phyloP scores from a whole-genome alignment of 768 basidiomycete species.

The Boletus rubroflammeus region DNA sequence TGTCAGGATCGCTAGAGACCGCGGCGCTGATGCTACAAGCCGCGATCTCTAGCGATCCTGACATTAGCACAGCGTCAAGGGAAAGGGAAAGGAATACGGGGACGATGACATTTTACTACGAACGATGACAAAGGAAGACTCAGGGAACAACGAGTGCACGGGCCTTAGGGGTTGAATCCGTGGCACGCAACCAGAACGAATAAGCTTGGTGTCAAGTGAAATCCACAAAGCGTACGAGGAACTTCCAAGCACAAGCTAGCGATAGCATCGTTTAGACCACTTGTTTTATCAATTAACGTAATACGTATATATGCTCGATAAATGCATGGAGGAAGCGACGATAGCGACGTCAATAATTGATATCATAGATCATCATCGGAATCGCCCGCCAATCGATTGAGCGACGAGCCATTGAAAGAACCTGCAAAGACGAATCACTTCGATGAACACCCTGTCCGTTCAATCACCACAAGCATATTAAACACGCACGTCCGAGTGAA shows the following conservation, averaged over 20 bases:
- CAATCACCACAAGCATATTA: neutral
- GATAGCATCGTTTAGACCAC: neutral
- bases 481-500: conserved; percentile 34
- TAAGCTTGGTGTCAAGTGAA: neutral
- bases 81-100: too few species aligned
- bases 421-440: conserved; percentile 11
- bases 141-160: too few species aligned
- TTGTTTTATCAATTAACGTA: neutral
- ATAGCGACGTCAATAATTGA: neutral
- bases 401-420: conserved; percentile 27
- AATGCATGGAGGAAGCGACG: conserved; percentile 8
- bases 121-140: too few species aligned
- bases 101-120: too few species aligned
- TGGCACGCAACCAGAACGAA: neutral
- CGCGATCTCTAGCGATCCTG: too few species aligned
- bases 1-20: too few species aligned
- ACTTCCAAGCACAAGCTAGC: neutral
- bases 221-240: too few species aligned
- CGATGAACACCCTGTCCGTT: neutral
- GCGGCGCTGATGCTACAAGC: too few species aligned
- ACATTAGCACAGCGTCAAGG: too few species aligned
- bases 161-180: too few species aligned
- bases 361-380: conserved; percentile 31
- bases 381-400: conserved; percentile 26
- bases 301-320: conserved; percentile 4